Evolutionary conservation across 495 filamentous ascomycete genomes (phyloP).

Genomic region (Venustampulla echinocandica): DNA sequence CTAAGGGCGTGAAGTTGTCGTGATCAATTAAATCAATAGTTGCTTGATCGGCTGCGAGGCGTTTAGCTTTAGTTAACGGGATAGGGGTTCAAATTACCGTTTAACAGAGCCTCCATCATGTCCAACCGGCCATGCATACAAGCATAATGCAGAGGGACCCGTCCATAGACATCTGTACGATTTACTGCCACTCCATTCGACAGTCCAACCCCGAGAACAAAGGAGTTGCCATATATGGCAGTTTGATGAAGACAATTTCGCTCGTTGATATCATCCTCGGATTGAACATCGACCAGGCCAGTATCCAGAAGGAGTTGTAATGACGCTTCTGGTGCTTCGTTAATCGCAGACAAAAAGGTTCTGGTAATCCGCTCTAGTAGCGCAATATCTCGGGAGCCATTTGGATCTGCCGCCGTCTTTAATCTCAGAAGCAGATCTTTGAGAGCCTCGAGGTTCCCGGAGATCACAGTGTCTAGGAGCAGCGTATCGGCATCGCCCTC

Average conservation of each 20-base stretch:
- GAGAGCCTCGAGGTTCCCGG: conserved; percentile 55
- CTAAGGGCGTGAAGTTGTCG: conserved; percentile 93
- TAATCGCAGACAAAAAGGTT: conserved; percentile 80
- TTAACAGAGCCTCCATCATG: conserved; percentile 68
- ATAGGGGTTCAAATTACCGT: conserved; percentile 29
- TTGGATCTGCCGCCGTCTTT: conserved; percentile 32
- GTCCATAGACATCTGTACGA: conserved; percentile 82
- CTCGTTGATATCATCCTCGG: conserved; percentile 94
- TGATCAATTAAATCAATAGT: conserved; percentile 85
- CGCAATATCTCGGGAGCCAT: conserved; percentile 31
- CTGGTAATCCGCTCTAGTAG: conserved; percentile 68
- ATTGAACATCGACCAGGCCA: conserved; percentile 72
- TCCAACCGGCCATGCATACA: conserved; percentile 87
- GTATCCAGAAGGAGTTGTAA: conserved; percentile 70
- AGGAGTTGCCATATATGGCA: conserved; percentile 73
- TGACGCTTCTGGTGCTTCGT: conserved; percentile 71
- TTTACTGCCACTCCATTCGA: conserved; percentile 62
- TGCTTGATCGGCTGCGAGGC: conserved; percentile 31
- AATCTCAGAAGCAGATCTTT: conserved; percentile 43
- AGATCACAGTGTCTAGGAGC: conserved; percentile 75
- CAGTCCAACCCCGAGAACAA: conserved; percentile 68
- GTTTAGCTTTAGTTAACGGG: neutral
- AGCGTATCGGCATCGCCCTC: conserved; percentile 83
- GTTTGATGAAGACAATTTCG: conserved; percentile 93
- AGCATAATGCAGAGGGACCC: conserved; percentile 90